Evolutionary conservation across 352 stramenopile genomes (phyloP), one percentile per base, ranked within the genome.

Genomic region (Pythium brassicae): DNA sequence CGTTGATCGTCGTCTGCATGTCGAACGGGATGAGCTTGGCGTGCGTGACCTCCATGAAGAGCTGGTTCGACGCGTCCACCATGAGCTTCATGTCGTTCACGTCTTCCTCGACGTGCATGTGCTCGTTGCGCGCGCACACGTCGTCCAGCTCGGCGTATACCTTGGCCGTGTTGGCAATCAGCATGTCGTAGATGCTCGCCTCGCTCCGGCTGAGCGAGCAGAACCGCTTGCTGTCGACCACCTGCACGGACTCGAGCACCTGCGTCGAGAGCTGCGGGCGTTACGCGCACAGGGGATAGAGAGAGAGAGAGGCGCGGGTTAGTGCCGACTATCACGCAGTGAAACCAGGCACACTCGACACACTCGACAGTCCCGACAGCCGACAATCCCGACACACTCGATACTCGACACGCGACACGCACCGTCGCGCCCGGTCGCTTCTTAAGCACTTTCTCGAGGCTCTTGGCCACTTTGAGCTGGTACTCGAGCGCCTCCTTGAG

Each of bases 401-500:
- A 35, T 10, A 35, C 29, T 10, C 29, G 29, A 35, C 32, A 37
- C 32, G 14, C 32, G 8, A 10, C 14, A 46, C 37, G n/a, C 53
- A 58, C 58, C 10, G 47, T 54, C 7, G 58, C 46, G 22, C 35
- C 44, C n/a, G 55, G 35, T 11, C 55, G 43, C 45, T 63, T 67
- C 20, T 47, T 51, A 15, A 69, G 43, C 34, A 65, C 53, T 42
- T 54, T 56, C 39, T 66, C 62, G 12, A 66, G 37, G 20, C 50
- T 66, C 22, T 62, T 61, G 23, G 59, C 62, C 34, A 65, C 50
- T 32, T 58, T 60, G 37, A 69, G 32, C 50, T 69, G 57, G 12
- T 57, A 62, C 25, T 74, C 65, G 11, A 74, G 59, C 50, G 64
- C 62, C n/a, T 59, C 49, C 20, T 55, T 53, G 2, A 77, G 62